Conservation (phyloP, 140 eudicot species). For the Bidens hawaiensis region DNA sequence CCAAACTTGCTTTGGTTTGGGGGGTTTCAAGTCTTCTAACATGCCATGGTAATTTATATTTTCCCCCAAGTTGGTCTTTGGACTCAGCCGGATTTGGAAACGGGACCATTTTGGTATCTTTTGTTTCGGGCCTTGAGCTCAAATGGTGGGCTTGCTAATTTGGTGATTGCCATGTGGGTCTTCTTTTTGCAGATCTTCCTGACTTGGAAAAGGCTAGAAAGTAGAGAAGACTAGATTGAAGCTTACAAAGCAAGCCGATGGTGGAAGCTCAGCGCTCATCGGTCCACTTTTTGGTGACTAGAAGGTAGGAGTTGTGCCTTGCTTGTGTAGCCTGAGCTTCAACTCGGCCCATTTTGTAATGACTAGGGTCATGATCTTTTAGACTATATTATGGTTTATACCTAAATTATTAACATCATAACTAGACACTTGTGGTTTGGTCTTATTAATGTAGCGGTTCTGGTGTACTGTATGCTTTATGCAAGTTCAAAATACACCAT, state of each 20-base stretch:
- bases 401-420: background rate
- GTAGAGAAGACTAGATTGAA: conserved; percentile 13
- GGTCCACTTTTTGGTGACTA: conserved; percentile 4
- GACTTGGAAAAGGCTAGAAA: conserved; percentile 74
- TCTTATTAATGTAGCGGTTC: background rate
- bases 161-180: background rate
- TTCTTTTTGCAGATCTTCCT: conserved; percentile 67
- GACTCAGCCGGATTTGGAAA: too few relatives aligned
- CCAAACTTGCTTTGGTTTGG: too few relatives aligned
- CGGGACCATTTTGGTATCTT: too few relatives aligned
- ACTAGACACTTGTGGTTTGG: background rate
- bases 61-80: too few relatives aligned
- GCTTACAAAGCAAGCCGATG: background rate
- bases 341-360: conserved; percentile 4
- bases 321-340: conserved; percentile 10
- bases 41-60: too few relatives aligned
- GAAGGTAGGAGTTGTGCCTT: conserved; percentile 7
- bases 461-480: background rate
- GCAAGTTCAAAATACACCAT: background rate
- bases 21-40: too few relatives aligned
- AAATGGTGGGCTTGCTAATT: background rate
- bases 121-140: background rate
- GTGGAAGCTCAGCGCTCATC: background rate
- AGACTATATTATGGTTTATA: background rate
- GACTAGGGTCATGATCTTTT: background rate